phyloP scores from a whole-genome alignment of 345 rosid species.

The Psidium guajava region DNA sequence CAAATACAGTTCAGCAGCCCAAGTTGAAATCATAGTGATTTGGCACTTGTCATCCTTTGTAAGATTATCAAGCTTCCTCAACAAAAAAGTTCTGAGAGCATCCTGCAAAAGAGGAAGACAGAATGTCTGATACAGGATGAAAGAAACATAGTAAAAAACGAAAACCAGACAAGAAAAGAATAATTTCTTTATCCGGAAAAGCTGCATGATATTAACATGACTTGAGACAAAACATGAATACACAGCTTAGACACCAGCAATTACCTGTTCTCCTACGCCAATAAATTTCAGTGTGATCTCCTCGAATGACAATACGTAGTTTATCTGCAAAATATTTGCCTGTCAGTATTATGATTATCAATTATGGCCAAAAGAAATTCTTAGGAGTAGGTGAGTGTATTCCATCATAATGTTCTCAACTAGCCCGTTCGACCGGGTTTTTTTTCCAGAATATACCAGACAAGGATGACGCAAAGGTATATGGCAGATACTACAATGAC shows the following conservation, averaged over 20 bases:
- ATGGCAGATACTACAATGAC: not conserved
- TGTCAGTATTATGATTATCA: slow-evolving; percentile 3
- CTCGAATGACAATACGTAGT: slow-evolving; percentile 79
- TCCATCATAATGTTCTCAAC: not conserved
- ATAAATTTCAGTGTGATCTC: slow-evolving; percentile 95
- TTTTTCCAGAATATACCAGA: not conserved
- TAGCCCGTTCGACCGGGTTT: not conserved
- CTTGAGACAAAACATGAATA: not conserved
- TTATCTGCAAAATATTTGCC: slow-evolving; percentile 50
- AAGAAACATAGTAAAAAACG: not conserved
- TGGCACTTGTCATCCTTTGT: slow-evolving; percentile 92
- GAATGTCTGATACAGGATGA: not conserved
- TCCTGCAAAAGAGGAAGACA: slow-evolving; percentile 45
- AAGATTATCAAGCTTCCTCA: slow-evolving; percentile 93
- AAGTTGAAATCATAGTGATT: slow-evolving; percentile 96
- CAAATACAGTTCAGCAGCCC: slow-evolving; percentile 95
- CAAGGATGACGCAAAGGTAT: not conserved
- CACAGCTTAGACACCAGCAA: not conserved
- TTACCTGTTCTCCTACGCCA: slow-evolving; percentile 70
- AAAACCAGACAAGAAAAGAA: not conserved
- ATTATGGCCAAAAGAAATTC: not conserved
- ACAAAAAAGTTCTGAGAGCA: slow-evolving; percentile 88
- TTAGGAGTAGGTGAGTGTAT: not conserved
- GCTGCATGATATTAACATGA: not conserved
- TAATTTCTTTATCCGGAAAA: not conserved